Evolutionary conservation across 176 grass and related monocot species (phyloP).

Genomic region (Ampelocalamus luodianensis): DNA sequence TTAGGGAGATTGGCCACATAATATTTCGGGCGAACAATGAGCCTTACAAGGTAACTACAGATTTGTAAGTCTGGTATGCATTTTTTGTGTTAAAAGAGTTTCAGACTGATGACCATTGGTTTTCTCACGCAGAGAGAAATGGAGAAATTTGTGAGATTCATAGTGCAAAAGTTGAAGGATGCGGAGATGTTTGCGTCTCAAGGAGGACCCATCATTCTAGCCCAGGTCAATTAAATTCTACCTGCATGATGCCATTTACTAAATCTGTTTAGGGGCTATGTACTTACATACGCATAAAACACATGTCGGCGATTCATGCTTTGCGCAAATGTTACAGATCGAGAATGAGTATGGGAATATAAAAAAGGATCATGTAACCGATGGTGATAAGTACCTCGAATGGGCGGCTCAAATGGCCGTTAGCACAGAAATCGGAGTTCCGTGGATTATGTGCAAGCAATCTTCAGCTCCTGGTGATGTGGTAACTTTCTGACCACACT

Average conservation of each 20-base stretch:
- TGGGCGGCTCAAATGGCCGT: constrained; percentile 83
- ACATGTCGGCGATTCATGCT: constrained; percentile 2
- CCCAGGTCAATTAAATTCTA: constrained; percentile 59
- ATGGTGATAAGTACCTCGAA: constrained; percentile 61
- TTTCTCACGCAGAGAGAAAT: constrained; percentile 64
- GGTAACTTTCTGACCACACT: constrained; percentile 59
- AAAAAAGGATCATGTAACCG: constrained; percentile 52
- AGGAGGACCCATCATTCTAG: constrained; percentile 79
- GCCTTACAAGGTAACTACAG: constrained; percentile 62
- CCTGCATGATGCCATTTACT: not conserved
- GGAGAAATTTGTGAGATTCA: constrained; percentile 74
- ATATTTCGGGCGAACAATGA: constrained; percentile 82
- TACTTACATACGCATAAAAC: not conserved
- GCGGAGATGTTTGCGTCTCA: constrained; percentile 66
- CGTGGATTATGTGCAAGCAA: constrained; percentile 97
- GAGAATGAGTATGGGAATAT: constrained; percentile 93
- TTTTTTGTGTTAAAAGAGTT: constrained; percentile 1
- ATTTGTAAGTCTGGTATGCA: constrained; percentile 21
- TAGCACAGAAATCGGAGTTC: constrained; percentile 62
- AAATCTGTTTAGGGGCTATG: constrained; percentile 10
- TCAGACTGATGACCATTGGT: not conserved
- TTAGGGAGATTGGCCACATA: constrained; percentile 71
- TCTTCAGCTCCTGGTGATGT: constrained; percentile 74
- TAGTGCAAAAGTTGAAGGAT: constrained; percentile 77
- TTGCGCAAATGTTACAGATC: constrained; percentile 57